Evolutionary conservation across 2,329 filamentous ascomycete species (phyloP).

Genomic region (Saccharata proteae): DNA sequence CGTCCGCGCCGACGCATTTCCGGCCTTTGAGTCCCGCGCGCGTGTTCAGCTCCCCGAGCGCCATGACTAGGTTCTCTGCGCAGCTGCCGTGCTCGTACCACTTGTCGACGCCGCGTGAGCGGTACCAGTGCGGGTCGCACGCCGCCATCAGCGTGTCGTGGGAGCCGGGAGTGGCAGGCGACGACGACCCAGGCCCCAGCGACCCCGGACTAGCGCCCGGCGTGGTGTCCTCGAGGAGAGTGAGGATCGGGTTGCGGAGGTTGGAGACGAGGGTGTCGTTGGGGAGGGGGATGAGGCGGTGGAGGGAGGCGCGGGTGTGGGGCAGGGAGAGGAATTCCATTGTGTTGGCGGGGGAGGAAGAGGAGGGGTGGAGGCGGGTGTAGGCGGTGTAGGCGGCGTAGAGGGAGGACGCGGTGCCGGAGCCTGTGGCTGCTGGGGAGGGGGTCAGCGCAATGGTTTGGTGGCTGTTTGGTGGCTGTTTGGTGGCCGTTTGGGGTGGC

Average conservation of each 20-base stretch:
- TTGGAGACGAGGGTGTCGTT: slow-evolving; percentile 27
- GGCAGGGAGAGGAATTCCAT: slow-evolving; percentile 38
- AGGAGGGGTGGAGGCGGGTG: slow-evolving; percentile 21
- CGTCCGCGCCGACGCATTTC: slow-evolving; percentile 34
- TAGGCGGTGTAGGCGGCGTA: slow-evolving; percentile 39
- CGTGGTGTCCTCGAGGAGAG: slow-evolving; percentile 33
- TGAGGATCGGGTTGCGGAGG: slow-evolving; percentile 34
- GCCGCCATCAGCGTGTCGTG: slow-evolving; percentile 38
- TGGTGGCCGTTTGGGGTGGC: too few relatives aligned
- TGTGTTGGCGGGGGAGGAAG: slow-evolving; percentile 16
- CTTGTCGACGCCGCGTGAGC: slow-evolving; percentile 25
- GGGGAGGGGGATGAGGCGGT: slow-evolving; percentile 29
- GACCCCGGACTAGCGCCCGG: slow-evolving; percentile 12
- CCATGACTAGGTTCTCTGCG: slow-evolving; percentile 37
- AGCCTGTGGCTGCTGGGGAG: slow-evolving; percentile 30
- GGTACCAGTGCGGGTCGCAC: slow-evolving; percentile 34
- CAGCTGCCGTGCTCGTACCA: slow-evolving; percentile 36
- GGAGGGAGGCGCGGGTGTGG: slow-evolving; percentile 30
- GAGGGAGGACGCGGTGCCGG: slow-evolving; percentile 33
- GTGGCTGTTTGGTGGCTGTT: too few relatives aligned
- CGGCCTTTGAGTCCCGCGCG: slow-evolving; percentile 33
- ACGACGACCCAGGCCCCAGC: slow-evolving; percentile 32
- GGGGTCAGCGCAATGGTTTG: too few relatives aligned
- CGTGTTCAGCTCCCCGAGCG: slow-evolving; percentile 36
- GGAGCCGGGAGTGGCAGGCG: slow-evolving; percentile 24